Evolutionary conservation across 1,139 yeast genomes (phyloP).

Genomic region (Suhomyces terraborum): DNA sequence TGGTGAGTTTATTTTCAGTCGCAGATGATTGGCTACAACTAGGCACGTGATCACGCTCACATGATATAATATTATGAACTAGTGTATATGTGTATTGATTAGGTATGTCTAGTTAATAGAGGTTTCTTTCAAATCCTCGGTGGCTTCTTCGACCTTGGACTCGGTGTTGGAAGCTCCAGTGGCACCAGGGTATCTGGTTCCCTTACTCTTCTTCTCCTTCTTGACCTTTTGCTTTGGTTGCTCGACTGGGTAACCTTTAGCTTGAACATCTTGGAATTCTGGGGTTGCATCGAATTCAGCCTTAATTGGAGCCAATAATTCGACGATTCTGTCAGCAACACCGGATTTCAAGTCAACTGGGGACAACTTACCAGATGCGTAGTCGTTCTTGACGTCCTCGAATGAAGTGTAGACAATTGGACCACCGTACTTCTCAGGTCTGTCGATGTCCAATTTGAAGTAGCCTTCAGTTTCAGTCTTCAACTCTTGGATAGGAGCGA

Average conservation of each 20-base stretch:
- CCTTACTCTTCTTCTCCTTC: conserved; percentile 82
- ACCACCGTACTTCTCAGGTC: conserved; percentile 98
- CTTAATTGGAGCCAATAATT: conserved; percentile 80
- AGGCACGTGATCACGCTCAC: conserved; percentile 3
- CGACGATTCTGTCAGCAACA: conserved; percentile 81
- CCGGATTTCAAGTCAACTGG: conserved; percentile 96
- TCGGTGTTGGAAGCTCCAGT: conserved; percentile 10
- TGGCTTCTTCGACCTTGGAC: conserved; percentile 19
- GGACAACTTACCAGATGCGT: conserved; percentile 67
- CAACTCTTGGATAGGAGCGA: conserved; percentile 84
- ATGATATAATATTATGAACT: conserved; percentile 1
- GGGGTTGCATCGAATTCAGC: conserved; percentile 59
- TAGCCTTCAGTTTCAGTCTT: conserved; percentile 53
- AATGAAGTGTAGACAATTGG: conserved; percentile 71
- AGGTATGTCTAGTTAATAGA: too few relatives aligned
- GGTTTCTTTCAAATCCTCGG: conserved; percentile 20
- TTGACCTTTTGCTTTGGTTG: conserved; percentile 65
- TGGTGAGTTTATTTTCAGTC: conserved; percentile 15
- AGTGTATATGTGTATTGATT: too few relatives aligned
- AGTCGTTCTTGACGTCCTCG: conserved; percentile 73
- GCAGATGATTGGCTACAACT: conserved; percentile 14
- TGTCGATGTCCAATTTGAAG: conserved; percentile 70
- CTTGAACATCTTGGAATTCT: conserved; percentile 75
- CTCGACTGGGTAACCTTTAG: conserved; percentile 82
- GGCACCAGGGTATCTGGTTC: conserved; percentile 77